These are phyloP conservation scores for Ganoderma sp. DNA, from an alignment of 1,284 basidiomycete genomes.

Conservation along the genomic window DNA sequence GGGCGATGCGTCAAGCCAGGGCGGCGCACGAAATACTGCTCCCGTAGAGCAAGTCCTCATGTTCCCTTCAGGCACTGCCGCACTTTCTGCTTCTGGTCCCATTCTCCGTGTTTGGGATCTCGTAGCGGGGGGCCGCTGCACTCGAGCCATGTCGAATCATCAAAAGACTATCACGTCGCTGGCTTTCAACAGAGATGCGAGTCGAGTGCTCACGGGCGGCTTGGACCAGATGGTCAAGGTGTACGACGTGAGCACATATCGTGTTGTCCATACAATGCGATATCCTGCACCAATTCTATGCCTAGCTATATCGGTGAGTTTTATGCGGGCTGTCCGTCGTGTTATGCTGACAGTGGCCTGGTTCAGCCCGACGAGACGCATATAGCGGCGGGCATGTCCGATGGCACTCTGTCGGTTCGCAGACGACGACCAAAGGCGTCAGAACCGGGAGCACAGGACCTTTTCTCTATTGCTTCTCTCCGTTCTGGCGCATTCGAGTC, in stretches of 20 bases:
- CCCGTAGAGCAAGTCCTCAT: slow-evolving; percentile 96
- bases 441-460: slow-evolving; percentile 56
- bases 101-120: slow-evolving; percentile 97
- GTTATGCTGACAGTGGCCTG: slow-evolving; percentile 16
- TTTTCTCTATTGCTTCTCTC: slow-evolving; percentile 52
- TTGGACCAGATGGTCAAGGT: slow-evolving; percentile 99
- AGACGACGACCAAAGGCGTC: slow-evolving; percentile 80
- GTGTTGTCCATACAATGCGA: slow-evolving; percentile 98
- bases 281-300: slow-evolving; percentile 94
- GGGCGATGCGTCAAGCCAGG: slow-evolving; percentile 52
- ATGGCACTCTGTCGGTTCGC: slow-evolving; percentile 92
- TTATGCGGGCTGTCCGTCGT: not conserved
- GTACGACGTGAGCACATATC: slow-evolving; percentile 93
- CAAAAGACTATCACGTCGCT: slow-evolving; percentile 97
- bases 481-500: slow-evolving; percentile 73
- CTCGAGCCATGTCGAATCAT: slow-evolving; percentile 92
- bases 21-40: slow-evolving; percentile 50
- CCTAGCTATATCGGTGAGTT: slow-evolving; percentile 85
- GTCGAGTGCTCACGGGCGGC: slow-evolving; percentile 87
- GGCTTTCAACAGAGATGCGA: slow-evolving; percentile 77
- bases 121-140: slow-evolving; percentile 88
- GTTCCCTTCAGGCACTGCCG: slow-evolving; percentile 89
- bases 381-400: slow-evolving; percentile 94
- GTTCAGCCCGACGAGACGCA: slow-evolving; percentile 93
- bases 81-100: slow-evolving; percentile 88